A percentile compares a stretch with the other conserved stretches of the same genome.
phyloP scores from a whole-genome alignment of 148 eudicot species.

The Nyssa sinensis region DNA sequence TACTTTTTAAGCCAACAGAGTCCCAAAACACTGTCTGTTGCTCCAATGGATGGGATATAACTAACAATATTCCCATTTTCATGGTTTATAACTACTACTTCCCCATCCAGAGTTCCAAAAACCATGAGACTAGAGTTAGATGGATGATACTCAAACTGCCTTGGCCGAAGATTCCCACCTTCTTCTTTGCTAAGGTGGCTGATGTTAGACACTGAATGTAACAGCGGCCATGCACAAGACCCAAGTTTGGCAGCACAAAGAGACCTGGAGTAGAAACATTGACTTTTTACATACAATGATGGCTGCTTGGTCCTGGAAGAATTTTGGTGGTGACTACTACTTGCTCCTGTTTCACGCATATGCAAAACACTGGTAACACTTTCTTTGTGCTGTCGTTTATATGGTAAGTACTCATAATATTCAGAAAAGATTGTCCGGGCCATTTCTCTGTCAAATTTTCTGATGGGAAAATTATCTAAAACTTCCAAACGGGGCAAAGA shows the following conservation, averaged over 20 bases:
- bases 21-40: slow-evolving; percentile 56
- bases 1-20: slow-evolving; percentile 81
- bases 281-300: slow-evolving; percentile 29
- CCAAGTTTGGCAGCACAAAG: slow-evolving; percentile 73
- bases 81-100: slow-evolving; percentile 70
- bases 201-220: slow-evolving; percentile 44
- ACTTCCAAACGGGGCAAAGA: slow-evolving; percentile 46
- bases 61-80: slow-evolving; percentile 50
- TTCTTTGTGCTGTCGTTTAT: slow-evolving; percentile 43
- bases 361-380: slow-evolving; percentile 48
- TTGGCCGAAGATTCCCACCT: slow-evolving; percentile 52
- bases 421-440: slow-evolving; percentile 43
- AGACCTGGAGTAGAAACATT: slow-evolving; percentile 50
- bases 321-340: slow-evolving; percentile 17
- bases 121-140: slow-evolving; percentile 66
- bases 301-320: slow-evolving; percentile 24
- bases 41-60: slow-evolving; percentile 47
- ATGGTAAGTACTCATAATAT: slow-evolving; percentile 66
- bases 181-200: slow-evolving; percentile 33
- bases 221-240: slow-evolving; percentile 52
- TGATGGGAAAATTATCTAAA: slow-evolving; percentile 47
- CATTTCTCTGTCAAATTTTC: slow-evolving; percentile 37
- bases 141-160: slow-evolving; percentile 93
- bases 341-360: slow-evolving; percentile 54
- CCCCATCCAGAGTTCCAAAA: slow-evolving; percentile 81